Conservation (phyloP, 305 asterid genomes). For the Solanum chacoense region DNA sequence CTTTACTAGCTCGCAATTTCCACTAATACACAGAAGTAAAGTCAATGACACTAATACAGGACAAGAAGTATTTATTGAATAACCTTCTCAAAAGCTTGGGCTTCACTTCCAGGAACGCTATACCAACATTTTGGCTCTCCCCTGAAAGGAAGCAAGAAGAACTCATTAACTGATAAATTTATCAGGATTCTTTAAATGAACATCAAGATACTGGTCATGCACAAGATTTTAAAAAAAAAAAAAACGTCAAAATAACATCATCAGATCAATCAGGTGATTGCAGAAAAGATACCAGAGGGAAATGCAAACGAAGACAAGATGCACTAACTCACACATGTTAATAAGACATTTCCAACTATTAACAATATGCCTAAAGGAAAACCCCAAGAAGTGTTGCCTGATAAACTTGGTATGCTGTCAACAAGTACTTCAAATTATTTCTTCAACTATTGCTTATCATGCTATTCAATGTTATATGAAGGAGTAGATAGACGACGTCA, state of each 20-base stretch:
- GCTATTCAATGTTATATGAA: background rate
- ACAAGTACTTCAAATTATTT: background rate
- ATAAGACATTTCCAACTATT: background rate
- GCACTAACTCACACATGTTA: background rate
- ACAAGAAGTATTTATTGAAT: background rate
- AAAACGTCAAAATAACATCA: background rate
- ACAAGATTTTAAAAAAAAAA: background rate
- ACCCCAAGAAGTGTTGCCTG: background rate
- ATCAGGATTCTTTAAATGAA: background rate
- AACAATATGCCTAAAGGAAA: background rate
- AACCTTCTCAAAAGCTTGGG: conserved; percentile 90
- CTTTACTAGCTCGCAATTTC: background rate
- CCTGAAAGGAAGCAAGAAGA: conserved; percentile 40
- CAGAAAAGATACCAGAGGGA: background rate
- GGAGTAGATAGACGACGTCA: background rate
- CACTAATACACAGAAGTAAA: background rate
- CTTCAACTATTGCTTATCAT: background rate
- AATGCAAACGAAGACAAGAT: background rate
- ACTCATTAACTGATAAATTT: background rate
- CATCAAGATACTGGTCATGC: conserved; percentile 3
- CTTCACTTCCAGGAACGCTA: conserved; percentile 89
- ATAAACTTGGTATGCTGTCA: background rate
- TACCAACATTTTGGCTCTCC: conserved; percentile 99
- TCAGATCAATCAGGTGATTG: background rate
- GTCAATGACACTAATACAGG: conserved; percentile 4